A percentile compares a stretch with the other conserved stretches of the same genome.
phyloP scores from a whole-genome alignment of 768 basidiomycete species.

The Termitomyces sp. region DNA sequence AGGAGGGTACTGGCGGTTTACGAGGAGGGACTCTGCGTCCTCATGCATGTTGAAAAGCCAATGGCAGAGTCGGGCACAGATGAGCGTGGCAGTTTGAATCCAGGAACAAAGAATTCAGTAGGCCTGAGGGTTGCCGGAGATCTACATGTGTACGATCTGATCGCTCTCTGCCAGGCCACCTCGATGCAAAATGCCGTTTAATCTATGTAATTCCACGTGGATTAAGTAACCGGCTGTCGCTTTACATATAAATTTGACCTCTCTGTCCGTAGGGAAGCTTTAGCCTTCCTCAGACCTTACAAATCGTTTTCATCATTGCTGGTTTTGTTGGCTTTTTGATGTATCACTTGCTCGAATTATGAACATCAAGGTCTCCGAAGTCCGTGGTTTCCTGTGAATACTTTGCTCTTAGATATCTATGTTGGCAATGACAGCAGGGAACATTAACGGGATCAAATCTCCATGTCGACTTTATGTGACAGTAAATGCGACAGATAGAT shows the following conservation, averaged over 20 bases:
- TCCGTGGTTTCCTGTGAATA: background rate
- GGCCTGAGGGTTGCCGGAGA: conserved; percentile 48
- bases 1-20: background rate
- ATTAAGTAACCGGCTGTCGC: too few relatives aligned
- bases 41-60: conserved; percentile 6
- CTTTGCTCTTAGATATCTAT: background rate
- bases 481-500: too few relatives aligned
- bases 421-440: background rate
- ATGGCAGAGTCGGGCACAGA: background rate
- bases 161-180: too few relatives aligned
- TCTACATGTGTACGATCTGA: conserved; percentile 42
- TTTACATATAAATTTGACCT: too few relatives aligned
- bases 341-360: background rate
- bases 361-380: background rate
- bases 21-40: conserved; percentile 8
- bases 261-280: background rate
- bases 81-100: background rate
- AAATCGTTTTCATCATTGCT: background rate
- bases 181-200: too few relatives aligned
- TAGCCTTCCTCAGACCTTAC: background rate
- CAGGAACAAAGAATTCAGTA: background rate
- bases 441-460: background rate
- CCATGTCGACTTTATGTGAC: background rate
- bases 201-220: too few relatives aligned
- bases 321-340: background rate